A percentile compares a stretch with the other conserved stretches of the same genome.
Evolutionary conservation across 495 filamentous ascomycete species (phyloP).

Genomic region (Talaromyces borbonicus): DNA sequence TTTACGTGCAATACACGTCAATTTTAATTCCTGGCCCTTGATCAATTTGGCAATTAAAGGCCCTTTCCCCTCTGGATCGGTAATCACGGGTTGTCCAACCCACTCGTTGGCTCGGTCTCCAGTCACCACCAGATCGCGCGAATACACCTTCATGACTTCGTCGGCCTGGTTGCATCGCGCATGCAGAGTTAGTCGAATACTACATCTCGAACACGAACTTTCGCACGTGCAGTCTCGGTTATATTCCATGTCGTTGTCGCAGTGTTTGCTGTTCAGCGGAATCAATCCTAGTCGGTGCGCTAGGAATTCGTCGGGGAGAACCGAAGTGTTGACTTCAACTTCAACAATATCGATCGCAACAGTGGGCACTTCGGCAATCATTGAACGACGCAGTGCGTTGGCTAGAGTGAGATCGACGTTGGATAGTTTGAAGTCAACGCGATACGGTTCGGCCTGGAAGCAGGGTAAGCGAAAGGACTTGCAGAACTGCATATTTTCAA

Average conservation of each 20-base stretch:
- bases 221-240: conserved; percentile 96
- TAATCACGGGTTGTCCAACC: conserved; percentile 79
- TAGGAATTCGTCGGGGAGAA: conserved; percentile 92
- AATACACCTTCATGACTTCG: conserved; percentile 83
- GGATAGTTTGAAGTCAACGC: conserved; percentile 73
- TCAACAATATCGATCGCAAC: conserved; percentile 93
- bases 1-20: conserved; percentile 93
- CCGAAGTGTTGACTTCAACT: conserved; percentile 84
- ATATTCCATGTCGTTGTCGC: conserved; percentile 73
- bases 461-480: no score
- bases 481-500: conserved; percentile 7
- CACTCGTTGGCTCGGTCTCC: conserved; percentile 54
- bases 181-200: conserved; percentile 70
- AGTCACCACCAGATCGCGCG: conserved; percentile 66
- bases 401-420: conserved; percentile 81
- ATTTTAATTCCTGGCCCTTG: conserved; percentile 75
- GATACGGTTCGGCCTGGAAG: conserved; percentile 51
- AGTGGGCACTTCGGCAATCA: conserved; percentile 91
- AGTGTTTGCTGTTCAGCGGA: conserved; percentile 73
- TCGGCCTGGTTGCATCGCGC: conserved; percentile 67
- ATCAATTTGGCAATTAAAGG: conserved; percentile 80
- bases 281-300: conserved; percentile 87
- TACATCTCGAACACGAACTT: conserved; percentile 81
- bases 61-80: conserved; percentile 68
- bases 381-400: conserved; percentile 84